Evolutionary conservation across 805 yeast species (phyloP).

Genomic region (Ogataea corticis): DNA sequence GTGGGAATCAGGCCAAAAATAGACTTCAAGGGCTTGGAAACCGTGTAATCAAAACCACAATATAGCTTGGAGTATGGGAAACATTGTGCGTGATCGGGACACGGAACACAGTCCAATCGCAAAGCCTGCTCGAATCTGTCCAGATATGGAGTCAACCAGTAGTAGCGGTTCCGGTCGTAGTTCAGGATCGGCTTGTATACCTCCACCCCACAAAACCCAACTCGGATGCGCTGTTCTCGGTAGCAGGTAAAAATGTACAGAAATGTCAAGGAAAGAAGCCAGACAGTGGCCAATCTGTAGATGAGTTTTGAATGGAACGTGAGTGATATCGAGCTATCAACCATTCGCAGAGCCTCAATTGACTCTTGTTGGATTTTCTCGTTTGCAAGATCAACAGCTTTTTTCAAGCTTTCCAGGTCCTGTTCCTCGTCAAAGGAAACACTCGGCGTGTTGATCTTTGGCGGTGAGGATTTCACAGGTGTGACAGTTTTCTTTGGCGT

Average conservation of each 20-base stretch:
- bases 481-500: constrained; percentile 5
- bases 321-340: constrained; percentile 10
- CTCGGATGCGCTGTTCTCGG: constrained; percentile 57
- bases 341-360: constrained; percentile 18
- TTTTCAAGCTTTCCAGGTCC: constrained; percentile 21
- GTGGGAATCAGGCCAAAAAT: constrained; percentile 62
- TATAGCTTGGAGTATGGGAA: constrained; percentile 57
- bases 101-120: constrained; percentile 68
- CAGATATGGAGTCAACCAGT: constrained; percentile 27
- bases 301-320: constrained; percentile 5
- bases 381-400: constrained; percentile 25
- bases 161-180: constrained; percentile 11
- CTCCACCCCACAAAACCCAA: constrained; percentile 80
- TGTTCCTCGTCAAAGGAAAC: constrained; percentile 19
- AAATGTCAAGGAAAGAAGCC: constrained; percentile 16
- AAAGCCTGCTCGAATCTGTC: constrained; percentile 45
- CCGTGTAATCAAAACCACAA: constrained; percentile 72
- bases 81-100: constrained; percentile 85
- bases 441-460: constrained; percentile 22
- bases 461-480: neutral
- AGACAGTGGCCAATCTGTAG: constrained; percentile 13
- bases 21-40: constrained; percentile 53
- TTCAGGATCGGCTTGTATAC: constrained; percentile 40
- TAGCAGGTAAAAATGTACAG: constrained; percentile 21
- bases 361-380: constrained; percentile 27